Percentiles rank a stretch among this genome's conserved stretches.
Evolutionary conservation across 768 basidiomycete genomes (phyloP).

Genomic region (Coprinellus aureogranulatus): DNA sequence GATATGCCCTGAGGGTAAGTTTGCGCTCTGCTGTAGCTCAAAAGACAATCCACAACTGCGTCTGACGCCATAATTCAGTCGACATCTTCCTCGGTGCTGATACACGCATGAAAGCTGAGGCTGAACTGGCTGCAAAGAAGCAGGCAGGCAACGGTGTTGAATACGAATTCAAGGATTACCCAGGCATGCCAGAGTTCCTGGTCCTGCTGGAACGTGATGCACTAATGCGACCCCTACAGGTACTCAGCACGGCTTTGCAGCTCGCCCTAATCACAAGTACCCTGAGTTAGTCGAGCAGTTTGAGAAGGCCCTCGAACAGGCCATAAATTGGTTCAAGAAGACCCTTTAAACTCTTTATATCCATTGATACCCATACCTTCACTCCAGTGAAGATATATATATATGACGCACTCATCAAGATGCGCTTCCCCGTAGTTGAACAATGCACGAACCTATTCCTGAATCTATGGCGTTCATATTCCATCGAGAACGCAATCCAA

Average conservation of each 20-base stretch:
- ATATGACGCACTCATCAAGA: too few relatives aligned
- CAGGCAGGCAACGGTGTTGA: conserved; percentile 36
- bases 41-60: too few relatives aligned
- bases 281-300: conserved; percentile 40
- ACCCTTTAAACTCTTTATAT: neutral
- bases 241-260: conserved; percentile 46
- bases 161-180: conserved; percentile 45
- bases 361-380: too few relatives aligned
- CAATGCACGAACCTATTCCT: too few relatives aligned
- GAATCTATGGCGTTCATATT: conserved; percentile 12
- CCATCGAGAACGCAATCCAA: conserved; percentile 56
- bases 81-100: conserved; percentile 34
- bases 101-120: conserved; percentile 33
- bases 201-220: neutral
- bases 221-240: conserved; percentile 22
- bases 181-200: conserved; percentile 27
- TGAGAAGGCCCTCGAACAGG: conserved; percentile 42
- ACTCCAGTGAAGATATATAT: too few relatives aligned
- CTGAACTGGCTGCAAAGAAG: conserved; percentile 33
- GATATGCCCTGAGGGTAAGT: conserved; percentile 43
- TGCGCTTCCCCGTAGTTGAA: too few relatives aligned
- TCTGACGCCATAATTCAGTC: too few relatives aligned
- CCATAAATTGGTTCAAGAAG: conserved; percentile 46
- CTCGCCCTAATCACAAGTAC: conserved; percentile 36
- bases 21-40: too few relatives aligned